Conservation (phyloP, 352 stramenopile genomes). For the Globisporangium megalacanthum region DNA sequence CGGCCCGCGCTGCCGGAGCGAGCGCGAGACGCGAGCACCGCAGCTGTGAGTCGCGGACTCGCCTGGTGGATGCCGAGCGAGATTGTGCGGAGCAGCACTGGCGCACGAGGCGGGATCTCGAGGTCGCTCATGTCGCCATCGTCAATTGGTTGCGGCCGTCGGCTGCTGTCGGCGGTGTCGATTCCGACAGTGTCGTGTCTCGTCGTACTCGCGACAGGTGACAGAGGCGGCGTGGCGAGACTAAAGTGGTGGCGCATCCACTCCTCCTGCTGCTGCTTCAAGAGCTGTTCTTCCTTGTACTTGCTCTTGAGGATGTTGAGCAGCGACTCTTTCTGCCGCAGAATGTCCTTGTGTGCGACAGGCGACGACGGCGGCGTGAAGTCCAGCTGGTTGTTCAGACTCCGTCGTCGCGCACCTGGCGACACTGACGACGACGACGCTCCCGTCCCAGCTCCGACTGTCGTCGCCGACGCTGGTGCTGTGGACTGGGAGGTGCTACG, state of each 20-base stretch:
- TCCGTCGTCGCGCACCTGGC: not conserved
- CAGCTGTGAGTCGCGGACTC: conserved; percentile 40
- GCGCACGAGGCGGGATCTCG: conserved; percentile 22
- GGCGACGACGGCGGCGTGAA: conserved; percentile 52
- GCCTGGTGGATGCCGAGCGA: conserved; percentile 35
- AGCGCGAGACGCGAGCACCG: conserved; percentile 37
- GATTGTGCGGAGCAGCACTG: conserved; percentile 35
- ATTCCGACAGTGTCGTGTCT: conserved; percentile 1
- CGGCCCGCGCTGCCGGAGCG: conserved; percentile 29
- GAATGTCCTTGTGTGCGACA: conserved; percentile 54
- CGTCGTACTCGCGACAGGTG: conserved; percentile 19
- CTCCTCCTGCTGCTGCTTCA: conserved; percentile 70
- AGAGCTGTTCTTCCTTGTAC: conserved; percentile 52
- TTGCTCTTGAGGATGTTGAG: conserved; percentile 59
- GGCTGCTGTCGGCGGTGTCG: not conserved
- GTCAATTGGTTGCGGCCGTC: conserved; percentile 10
- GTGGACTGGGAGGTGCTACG: not conserved
- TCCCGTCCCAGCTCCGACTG: not conserved
- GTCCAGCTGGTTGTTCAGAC: conserved; percentile 18
- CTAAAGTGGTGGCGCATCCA: conserved; percentile 54
- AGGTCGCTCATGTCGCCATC: conserved; percentile 12
- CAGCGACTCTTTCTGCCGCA: conserved; percentile 51
- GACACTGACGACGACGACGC: not conserved
- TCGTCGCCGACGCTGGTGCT: not conserved
- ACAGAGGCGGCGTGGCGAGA: conserved; percentile 21